phyloP scores from a whole-genome alignment of 352 stramenopile genomes.

The Pythium chondricola region DNA sequence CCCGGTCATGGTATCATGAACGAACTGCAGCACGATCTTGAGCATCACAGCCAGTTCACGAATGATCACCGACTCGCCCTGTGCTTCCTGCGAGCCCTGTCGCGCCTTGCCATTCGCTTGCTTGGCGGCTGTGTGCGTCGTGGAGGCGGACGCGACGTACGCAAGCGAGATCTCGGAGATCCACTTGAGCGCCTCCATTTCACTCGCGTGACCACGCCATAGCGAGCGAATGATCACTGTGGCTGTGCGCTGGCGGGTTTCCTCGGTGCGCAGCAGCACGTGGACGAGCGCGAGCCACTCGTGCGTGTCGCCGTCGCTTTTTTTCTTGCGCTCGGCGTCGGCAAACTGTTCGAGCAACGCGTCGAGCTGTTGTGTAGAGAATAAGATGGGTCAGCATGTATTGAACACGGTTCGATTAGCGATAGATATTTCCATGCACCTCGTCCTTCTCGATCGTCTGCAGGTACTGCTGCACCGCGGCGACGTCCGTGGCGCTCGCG shows the following conservation, averaged over 20 bases:
- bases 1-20: conserved; percentile 37
- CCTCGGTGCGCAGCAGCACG: conserved; percentile 47
- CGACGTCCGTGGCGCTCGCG: conserved; percentile 51
- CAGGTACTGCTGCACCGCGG: conserved; percentile 58
- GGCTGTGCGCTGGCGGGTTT: conserved; percentile 43
- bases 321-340: conserved; percentile 34
- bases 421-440: conserved; percentile 24
- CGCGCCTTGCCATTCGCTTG: too few species aligned
- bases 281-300: conserved; percentile 64
- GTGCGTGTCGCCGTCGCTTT: conserved; percentile 16
- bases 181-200: conserved; percentile 71
- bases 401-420: too few species aligned
- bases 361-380: conserved; percentile 55
- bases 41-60: conserved; percentile 50
- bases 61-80: conserved; percentile 15
- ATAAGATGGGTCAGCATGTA: too few species aligned
- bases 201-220: conserved; percentile 42
- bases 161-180: conserved; percentile 67
- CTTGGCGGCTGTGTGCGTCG: too few species aligned
- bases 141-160: conserved; percentile 48
- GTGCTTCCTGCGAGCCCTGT: too few species aligned
- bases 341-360: conserved; percentile 52
- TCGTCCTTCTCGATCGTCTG: conserved; percentile 48
- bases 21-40: conserved; percentile 45
- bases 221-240: conserved; percentile 50